Evolutionary conservation across 306 rosid species (phyloP).

Genomic region (Vicia faba): DNA sequence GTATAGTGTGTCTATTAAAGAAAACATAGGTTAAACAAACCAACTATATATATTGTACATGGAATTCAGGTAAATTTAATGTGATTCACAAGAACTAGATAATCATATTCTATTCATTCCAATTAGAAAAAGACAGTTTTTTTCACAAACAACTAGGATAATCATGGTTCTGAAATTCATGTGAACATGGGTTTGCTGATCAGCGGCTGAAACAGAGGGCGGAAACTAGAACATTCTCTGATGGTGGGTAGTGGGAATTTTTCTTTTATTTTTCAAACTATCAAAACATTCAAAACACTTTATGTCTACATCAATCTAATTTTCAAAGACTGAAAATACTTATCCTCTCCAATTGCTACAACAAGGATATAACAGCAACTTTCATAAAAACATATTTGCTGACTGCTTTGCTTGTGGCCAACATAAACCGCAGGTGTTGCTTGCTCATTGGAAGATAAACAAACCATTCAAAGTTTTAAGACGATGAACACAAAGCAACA

Average conservation of each 20-base stretch:
- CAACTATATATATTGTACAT: neutral
- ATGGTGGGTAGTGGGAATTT: slow-evolving; percentile 3
- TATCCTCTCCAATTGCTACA: slow-evolving; percentile 9
- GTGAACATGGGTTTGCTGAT: neutral
- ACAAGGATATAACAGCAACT: slow-evolving; percentile 5
- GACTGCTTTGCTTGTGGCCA: slow-evolving; percentile 17
- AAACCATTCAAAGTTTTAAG: neutral
- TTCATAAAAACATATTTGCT: neutral
- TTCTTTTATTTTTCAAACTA: slow-evolving; percentile 18
- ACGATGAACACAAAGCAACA: slow-evolving; percentile 2
- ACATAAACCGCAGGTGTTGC: slow-evolving; percentile 16
- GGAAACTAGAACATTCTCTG: neutral
- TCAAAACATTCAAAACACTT: slow-evolving; percentile 10
- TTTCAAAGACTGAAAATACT: slow-evolving; percentile 5
- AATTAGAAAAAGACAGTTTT: neutral
- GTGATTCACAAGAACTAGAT: neutral
- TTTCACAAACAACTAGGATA: neutral
- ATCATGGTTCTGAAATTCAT: slow-evolving; percentile 2
- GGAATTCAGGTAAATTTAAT: neutral
- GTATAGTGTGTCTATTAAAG: neutral
- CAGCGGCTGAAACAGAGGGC: slow-evolving; percentile 30
- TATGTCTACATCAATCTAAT: slow-evolving; percentile 30
- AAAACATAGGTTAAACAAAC: neutral
- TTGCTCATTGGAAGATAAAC: slow-evolving; percentile 12
- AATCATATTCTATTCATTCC: neutral